Base-by-base conservation (phyloP, 441 rosid genomes). In the Eruca vesicaria region DNA sequence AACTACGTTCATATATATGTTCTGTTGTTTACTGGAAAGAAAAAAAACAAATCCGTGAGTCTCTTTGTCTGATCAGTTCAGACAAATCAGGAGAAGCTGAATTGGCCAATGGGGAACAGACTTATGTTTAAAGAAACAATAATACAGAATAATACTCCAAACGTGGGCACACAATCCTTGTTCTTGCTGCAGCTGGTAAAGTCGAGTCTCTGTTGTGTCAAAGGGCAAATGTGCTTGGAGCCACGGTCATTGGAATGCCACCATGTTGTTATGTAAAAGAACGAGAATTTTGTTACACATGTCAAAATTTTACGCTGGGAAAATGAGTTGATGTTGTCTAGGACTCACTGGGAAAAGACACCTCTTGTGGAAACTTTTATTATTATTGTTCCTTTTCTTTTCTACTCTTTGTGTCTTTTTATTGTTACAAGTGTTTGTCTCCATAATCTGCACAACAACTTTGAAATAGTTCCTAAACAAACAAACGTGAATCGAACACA, bases 161-260 rank as follows among this genome's bases (percentile, higher is more conserved):
- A 52, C 78, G 57, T 33, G 99, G 97, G 63, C 97, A 90, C 68
- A 84, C 86, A 0, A 62, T 89, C 75, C 97, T 92, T 64, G 89
- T 92, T 73, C 97, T 90, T 52, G 97, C 97, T 52, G 95, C 97
- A 43, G 97, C 98, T 57, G 97, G 97, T 66, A 97, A 95, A 73
- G 94, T 92, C 48, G 97, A 97, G 15, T 92, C 98, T 73, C 72
- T 92, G 12, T 79, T 92, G 80, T 94, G 98, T 82, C 98, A 94
- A 62, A 86, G 97, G 97, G 97, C 87, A 26, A 87, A 83, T 81
- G 92, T 91, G 10, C 88, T 94, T 56, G 97, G 97, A 73, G 97
- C 97, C 58, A 89, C 84, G 23, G 97, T 94, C 38, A 88, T 90
- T 43, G 97, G 97, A 66, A 45, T 90, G 98, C 59, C 93, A 86